phyloP scores from a whole-genome alignment of 345 rosid species.

The Citrus medica region DNA sequence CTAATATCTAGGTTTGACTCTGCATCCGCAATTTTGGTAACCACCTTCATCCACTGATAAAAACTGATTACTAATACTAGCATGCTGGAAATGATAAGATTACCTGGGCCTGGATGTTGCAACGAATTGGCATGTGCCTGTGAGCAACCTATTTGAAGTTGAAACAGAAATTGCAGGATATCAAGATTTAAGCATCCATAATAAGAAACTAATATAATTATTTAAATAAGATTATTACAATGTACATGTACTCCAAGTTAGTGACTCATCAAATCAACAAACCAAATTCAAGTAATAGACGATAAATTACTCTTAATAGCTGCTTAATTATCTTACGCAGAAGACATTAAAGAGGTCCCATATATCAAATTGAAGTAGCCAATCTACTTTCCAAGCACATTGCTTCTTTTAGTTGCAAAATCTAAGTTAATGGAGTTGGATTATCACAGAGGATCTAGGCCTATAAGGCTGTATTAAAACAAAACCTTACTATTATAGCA shows the following conservation, averaged over 20 bases:
- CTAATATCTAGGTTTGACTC: too few species aligned
- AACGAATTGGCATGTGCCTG: neutral
- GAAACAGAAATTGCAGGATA: neutral
- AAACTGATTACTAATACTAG: neutral
- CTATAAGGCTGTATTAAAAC: neutral
- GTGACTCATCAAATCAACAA: neutral
- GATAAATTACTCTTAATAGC: neutral
- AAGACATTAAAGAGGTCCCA: neutral
- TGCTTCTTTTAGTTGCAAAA: neutral
- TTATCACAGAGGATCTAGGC: neutral
- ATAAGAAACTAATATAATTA: neutral
- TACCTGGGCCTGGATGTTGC: neutral
- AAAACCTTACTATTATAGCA: neutral
- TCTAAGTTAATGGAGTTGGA: neutral
- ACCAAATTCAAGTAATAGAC: neutral
- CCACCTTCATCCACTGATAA: neutral
- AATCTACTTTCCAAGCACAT: neutral
- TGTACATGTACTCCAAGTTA: neutral
- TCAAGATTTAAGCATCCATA: neutral
- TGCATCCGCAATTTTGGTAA: neutral
- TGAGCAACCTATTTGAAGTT: neutral
- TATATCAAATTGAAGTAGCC: neutral
- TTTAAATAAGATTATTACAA: neutral
- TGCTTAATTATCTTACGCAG: neutral
- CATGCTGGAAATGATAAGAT: neutral